Conservation (phyloP, 2,329 filamentous ascomycete genomes). For the Venturia aucupariae region DNA sequence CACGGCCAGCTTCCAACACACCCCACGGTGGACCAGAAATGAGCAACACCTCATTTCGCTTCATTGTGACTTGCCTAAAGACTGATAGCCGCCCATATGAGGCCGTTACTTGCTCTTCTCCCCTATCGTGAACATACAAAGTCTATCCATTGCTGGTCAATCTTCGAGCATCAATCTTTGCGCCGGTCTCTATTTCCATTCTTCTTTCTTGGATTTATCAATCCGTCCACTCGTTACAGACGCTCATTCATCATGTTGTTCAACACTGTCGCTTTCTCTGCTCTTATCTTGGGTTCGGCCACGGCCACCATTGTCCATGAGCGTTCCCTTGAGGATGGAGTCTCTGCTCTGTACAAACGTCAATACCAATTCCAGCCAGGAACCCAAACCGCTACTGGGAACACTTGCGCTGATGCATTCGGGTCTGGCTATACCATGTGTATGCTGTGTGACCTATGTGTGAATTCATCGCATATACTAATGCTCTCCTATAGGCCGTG, state of each 20-base stretch:
- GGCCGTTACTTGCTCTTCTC: background rate
- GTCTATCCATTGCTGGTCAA: slow-evolving; percentile 7
- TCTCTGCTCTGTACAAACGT: background rate
- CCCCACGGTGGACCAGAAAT: slow-evolving; percentile 4
- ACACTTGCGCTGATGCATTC: slow-evolving; percentile 16
- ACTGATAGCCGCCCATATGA: background rate
- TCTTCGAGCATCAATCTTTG: background rate
- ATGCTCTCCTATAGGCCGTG: slow-evolving; percentile 11
- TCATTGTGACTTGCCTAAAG: slow-evolving; percentile 7
- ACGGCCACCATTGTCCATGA: slow-evolving; percentile 6
- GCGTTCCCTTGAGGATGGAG: slow-evolving; percentile 10
- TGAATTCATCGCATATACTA: background rate
- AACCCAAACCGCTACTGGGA: slow-evolving; percentile 12
- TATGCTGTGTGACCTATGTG: background rate
- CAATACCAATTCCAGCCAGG: slow-evolving; percentile 11
- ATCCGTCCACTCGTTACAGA: slow-evolving; percentile 13
- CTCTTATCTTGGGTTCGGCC: slow-evolving; percentile 7
- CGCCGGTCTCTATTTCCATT: background rate
- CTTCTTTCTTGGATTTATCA: background rate
- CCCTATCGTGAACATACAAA: background rate
- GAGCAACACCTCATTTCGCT: slow-evolving; percentile 9
- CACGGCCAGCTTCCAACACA: background rate
- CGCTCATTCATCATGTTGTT: slow-evolving; percentile 11
- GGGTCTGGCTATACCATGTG: slow-evolving; percentile 15
- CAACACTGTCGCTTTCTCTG: slow-evolving; percentile 4